Evolutionary conservation across 331 rosid genomes (phyloP).

Genomic region (Quercus lobata): DNA sequence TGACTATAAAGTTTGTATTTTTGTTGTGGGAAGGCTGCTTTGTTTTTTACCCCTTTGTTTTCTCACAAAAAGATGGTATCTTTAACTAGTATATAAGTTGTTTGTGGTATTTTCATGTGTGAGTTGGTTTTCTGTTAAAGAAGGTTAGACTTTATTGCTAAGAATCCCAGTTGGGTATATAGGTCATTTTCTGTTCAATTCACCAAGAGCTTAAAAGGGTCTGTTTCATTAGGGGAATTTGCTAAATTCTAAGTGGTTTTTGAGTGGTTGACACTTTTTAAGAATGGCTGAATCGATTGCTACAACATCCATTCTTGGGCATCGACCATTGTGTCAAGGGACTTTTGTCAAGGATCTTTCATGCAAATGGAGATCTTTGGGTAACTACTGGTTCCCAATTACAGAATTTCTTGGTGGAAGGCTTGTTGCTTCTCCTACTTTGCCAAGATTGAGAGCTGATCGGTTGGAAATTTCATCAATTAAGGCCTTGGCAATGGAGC

Average conservation of each 20-base stretch:
- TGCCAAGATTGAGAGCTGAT: conserved; percentile 33
- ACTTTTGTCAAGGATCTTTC: conserved; percentile 39
- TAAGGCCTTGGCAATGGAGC: conserved; percentile 71
- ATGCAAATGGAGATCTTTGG: conserved; percentile 43
- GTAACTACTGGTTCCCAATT: conserved; percentile 27
- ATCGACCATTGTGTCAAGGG: conserved; percentile 55
- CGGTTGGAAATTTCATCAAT: conserved; percentile 30
- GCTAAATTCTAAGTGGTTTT: conserved; percentile 26
- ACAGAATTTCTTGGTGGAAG: conserved; percentile 48
- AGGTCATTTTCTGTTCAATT: conserved; percentile 9
- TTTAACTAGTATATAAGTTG: neutral
- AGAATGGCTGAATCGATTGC: conserved; percentile 86
- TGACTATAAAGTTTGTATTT: conserved; percentile 13
- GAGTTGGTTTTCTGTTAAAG: neutral
- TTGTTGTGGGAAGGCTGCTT: conserved; percentile 3
- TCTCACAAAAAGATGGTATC: neutral
- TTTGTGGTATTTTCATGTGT: neutral
- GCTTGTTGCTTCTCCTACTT: conserved; percentile 38
- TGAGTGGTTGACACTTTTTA: neutral
- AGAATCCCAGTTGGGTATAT: conserved; percentile 7
- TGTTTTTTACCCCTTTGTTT: conserved; percentile 6
- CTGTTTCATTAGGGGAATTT: conserved; percentile 1
- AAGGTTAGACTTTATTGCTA: neutral
- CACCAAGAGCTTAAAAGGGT: conserved; percentile 20
- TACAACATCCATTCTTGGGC: conserved; percentile 67